Percentiles rank a stretch among this genome's conserved stretches.
Conservation (phyloP, 495 filamentous ascomycete genomes). For the Aspergillus bridgeri region DNA sequence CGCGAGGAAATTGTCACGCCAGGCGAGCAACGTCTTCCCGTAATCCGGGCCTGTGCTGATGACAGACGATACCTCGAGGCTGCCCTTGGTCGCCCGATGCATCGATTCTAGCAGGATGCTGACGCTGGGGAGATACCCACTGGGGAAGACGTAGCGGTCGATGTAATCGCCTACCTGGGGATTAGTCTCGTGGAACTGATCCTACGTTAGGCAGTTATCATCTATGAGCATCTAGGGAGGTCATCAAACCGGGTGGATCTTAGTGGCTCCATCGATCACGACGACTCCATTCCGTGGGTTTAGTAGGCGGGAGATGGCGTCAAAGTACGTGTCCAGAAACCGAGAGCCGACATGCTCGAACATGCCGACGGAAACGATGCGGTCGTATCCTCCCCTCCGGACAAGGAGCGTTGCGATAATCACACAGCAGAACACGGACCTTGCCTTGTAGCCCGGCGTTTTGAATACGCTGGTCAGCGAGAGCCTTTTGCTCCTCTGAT, state of each 20-base stretch:
- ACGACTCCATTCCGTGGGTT: conserved; percentile 63
- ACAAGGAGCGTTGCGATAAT: conserved; percentile 55
- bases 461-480: conserved; percentile 56
- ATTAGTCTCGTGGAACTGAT: conserved; percentile 18
- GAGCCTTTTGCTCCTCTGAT: conserved; percentile 56
- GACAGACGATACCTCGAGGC: conserved; percentile 39
- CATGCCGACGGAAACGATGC: conserved; percentile 62
- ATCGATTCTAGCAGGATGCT: conserved; percentile 61
- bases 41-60: conserved; percentile 72
- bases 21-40: conserved; percentile 62
- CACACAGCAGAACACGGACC: conserved; percentile 56
- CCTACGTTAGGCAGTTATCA: not conserved
- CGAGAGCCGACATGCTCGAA: conserved; percentile 67
- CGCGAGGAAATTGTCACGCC: conserved; percentile 59
- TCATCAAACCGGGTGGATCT: conserved; percentile 51
- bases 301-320: conserved; percentile 53
- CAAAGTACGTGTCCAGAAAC: conserved; percentile 60
- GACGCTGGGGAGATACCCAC: conserved; percentile 65
- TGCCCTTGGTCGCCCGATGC: conserved; percentile 44
- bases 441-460: conserved; percentile 47
- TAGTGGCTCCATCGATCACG: conserved; percentile 73
- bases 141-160: conserved; percentile 70
- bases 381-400: conserved; percentile 59
- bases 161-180: conserved; percentile 54
- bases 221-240: conserved; percentile 18